These are phyloP conservation scores for Eutrema japonicum DNA, from an alignment of 345 rosid species.

Conservation along the genomic window DNA sequence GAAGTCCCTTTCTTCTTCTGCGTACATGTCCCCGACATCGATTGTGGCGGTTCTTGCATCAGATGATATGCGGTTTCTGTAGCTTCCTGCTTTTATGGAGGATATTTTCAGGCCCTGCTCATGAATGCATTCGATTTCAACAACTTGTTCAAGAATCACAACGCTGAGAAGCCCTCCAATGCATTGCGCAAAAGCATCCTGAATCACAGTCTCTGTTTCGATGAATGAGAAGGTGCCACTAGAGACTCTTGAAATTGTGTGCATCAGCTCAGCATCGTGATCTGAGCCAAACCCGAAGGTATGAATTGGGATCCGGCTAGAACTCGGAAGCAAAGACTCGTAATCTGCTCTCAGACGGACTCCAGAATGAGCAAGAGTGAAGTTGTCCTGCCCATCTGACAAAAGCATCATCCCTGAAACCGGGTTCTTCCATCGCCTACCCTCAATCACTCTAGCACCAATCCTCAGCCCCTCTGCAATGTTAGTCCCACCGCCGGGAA, in stretches of 20 bases:
- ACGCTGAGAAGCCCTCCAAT: conserved; percentile 95
- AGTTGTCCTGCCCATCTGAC: conserved; percentile 91
- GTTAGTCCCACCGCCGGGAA: conserved; percentile 81
- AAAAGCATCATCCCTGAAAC: conserved; percentile 80
- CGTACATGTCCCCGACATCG: conserved; percentile 87
- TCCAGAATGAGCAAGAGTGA: conserved; percentile 47
- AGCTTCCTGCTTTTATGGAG: conserved; percentile 82
- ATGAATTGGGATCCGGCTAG: conserved; percentile 73
- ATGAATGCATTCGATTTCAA: conserved; percentile 59
- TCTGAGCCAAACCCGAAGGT: conserved; percentile 91
- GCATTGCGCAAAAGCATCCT: conserved; percentile 98
- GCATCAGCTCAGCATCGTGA: conserved; percentile 89
- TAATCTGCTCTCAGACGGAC: conserved; percentile 48
- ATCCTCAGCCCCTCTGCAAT: conserved; percentile 86
- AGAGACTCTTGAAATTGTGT: conserved; percentile 71
- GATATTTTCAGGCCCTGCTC: conserved; percentile 53
- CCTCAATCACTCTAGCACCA: conserved; percentile 77
- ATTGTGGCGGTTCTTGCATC: conserved; percentile 58
- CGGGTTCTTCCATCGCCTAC: conserved; percentile 75
- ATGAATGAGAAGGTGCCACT: conserved; percentile 96
- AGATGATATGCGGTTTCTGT: conserved; percentile 51
- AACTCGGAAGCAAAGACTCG: conserved; percentile 61
- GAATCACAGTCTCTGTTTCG: conserved; percentile 80
- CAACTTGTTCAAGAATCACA: conserved; percentile 68
- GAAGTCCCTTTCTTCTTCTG: conserved; percentile 95